phyloP scores from a whole-genome alignment of 495 filamentous ascomycete genomes.

The Trypethelium eluteriae region DNA sequence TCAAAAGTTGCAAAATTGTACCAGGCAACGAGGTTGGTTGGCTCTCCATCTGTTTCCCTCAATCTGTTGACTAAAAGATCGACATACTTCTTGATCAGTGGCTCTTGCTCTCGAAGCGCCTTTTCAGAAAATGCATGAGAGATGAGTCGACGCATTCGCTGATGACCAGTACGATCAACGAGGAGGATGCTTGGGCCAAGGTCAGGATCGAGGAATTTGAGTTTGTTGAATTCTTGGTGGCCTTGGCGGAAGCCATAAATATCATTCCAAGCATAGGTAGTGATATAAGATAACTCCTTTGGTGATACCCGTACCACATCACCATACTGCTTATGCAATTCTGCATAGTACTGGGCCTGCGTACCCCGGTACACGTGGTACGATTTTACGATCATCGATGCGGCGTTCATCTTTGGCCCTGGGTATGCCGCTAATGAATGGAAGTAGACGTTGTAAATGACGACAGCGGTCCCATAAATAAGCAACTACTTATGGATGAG shows the following conservation, averaged over 20 bases:
- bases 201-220: neutral
- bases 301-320: conserved; percentile 17
- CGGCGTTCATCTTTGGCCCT: conserved; percentile 17
- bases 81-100: conserved; percentile 12
- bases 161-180: conserved; percentile 12
- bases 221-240: conserved; percentile 10
- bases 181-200: conserved; percentile 5
- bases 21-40: conserved; percentile 27
- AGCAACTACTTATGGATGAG: neutral
- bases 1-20: conserved; percentile 31
- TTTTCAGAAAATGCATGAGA: conserved; percentile 15
- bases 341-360: neutral
- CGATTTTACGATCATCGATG: neutral
- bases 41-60: conserved; percentile 4
- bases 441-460: conserved; percentile 16
- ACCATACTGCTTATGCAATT: conserved; percentile 21
- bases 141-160: conserved; percentile 12
- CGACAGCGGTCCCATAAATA: neutral
- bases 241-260: conserved; percentile 15
- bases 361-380: conserved; percentile 3
- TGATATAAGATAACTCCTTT: conserved; percentile 17
- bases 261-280: conserved; percentile 14
- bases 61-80: conserved; percentile 13
- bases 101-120: conserved; percentile 14
- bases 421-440: conserved; percentile 15